Percentiles rank a stretch among this genome's conserved stretches.
These are phyloP conservation scores for Cercophora samala DNA, from an alignment of 495 filamentous ascomycete species.

Conservation along the genomic window DNA sequence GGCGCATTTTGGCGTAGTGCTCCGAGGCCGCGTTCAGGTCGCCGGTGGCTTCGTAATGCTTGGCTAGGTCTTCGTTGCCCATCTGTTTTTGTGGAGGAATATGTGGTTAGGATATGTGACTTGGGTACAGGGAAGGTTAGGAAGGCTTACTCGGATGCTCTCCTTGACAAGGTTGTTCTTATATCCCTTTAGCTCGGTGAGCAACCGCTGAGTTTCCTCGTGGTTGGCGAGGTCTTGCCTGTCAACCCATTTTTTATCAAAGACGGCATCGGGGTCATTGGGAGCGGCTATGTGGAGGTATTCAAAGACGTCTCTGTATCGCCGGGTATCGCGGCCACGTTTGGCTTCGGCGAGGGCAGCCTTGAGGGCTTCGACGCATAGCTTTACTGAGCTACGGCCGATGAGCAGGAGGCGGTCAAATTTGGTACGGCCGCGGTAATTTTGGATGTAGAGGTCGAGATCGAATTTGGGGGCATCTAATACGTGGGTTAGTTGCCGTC, in stretches of 20 bases:
- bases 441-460: conserved; percentile 85
- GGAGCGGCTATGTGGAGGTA: conserved; percentile 61
- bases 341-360: conserved; percentile 74
- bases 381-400: conserved; percentile 68
- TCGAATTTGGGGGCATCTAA: conserved; percentile 88
- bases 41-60: conserved; percentile 45
- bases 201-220: conserved; percentile 65
- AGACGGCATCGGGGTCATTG: conserved; percentile 60
- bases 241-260: conserved; percentile 70
- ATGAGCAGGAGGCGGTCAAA: conserved; percentile 80
- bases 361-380: conserved; percentile 78
- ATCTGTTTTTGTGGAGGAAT: conserved; percentile 32
- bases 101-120: conserved; percentile 14
- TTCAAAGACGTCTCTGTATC: conserved; percentile 68
- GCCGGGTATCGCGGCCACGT: conserved; percentile 64
- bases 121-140: not conserved
- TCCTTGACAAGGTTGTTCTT: conserved; percentile 98
- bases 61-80: conserved; percentile 48
- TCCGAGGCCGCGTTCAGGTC: conserved; percentile 41
- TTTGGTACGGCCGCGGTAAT: conserved; percentile 75
- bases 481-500: not conserved
- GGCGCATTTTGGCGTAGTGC: conserved; percentile 44
- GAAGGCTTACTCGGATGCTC: conserved; percentile 71
- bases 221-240: conserved; percentile 59
- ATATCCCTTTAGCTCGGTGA: conserved; percentile 82